A percentile compares a stretch with the other conserved stretches of the same genome.
Evolutionary conservation across 2,329 filamentous ascomycete genomes (phyloP).

Genomic region (Amylocarpus encephaloides): DNA sequence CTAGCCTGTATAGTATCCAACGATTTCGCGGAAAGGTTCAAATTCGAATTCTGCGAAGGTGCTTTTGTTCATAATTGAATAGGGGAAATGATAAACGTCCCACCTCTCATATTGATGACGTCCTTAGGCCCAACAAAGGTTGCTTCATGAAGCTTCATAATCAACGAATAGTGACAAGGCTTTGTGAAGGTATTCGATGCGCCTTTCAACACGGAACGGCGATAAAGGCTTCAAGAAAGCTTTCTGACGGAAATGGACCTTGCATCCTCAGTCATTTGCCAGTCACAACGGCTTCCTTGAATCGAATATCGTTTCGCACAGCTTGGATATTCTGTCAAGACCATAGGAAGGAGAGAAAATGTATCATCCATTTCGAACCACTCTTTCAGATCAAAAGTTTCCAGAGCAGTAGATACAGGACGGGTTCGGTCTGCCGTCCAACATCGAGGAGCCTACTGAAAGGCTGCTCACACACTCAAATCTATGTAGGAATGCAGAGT

Average conservation of each 20-base stretch:
- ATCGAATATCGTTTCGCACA: not conserved
- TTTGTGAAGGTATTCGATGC: too few relatives aligned
- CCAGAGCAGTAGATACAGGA: conserved; percentile 87
- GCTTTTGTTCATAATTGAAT: too few relatives aligned
- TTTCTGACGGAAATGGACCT: too few relatives aligned
- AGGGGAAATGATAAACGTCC: too few relatives aligned
- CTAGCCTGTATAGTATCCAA: not conserved
- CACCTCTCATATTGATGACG: not conserved
- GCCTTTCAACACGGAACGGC: too few relatives aligned
- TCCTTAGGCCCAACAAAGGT: not conserved
- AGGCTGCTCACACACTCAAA: conserved; percentile 36
- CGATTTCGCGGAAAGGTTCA: too few relatives aligned
- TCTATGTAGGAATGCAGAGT: conserved; percentile 30
- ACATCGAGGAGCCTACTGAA: conserved; percentile 50
- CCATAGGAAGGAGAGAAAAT: conserved; percentile 30
- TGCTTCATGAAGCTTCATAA: not conserved
- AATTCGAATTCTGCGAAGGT: too few relatives aligned
- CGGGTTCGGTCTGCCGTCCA: conserved; percentile 62
- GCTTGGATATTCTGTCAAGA: not conserved
- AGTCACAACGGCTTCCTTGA: not conserved
- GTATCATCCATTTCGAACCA: conserved; percentile 79
- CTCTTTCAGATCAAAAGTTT: conserved; percentile 64
- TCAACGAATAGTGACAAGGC: not conserved
- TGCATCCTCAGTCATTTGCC: not conserved
- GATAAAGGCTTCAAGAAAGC: too few relatives aligned